phyloP scores from a whole-genome alignment of 176 grass and related monocot species.

The Poa annua region DNA sequence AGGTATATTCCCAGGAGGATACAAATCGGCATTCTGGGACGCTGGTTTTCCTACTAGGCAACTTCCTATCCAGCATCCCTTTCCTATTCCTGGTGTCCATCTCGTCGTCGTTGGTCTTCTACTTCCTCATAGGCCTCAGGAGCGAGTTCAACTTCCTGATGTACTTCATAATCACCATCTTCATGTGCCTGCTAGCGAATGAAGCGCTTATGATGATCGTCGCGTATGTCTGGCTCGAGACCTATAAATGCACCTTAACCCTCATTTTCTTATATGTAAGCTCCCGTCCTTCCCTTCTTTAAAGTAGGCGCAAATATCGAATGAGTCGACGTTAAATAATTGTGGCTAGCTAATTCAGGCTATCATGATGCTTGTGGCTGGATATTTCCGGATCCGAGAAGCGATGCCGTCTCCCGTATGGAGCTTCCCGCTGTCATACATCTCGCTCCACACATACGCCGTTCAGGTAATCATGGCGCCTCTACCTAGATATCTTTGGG shows the following conservation, averaged over 20 bases:
- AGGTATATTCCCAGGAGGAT: constrained; percentile 84
- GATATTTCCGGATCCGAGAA: constrained; percentile 75
- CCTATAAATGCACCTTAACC: constrained; percentile 70
- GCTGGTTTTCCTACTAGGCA: constrained; percentile 74
- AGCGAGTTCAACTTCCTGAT: constrained; percentile 85
- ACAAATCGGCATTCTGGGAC: constrained; percentile 75
- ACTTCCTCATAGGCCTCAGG: constrained; percentile 87
- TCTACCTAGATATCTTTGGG: too few relatives aligned
- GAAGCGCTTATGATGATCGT: constrained; percentile 87
- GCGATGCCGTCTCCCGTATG: constrained; percentile 64
- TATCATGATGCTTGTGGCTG: constrained; percentile 91
- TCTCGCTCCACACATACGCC: constrained; percentile 76
- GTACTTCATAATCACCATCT: constrained; percentile 83
- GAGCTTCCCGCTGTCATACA: constrained; percentile 77
- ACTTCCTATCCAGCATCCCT: constrained; percentile 81
- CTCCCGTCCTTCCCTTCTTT: not conserved
- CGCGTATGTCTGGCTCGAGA: constrained; percentile 76
- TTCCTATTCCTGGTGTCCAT: constrained; percentile 88
- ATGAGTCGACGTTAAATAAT: not conserved
- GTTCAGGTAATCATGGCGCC: constrained; percentile 18
- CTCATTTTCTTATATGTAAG: constrained; percentile 86
- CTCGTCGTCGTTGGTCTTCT: constrained; percentile 75
- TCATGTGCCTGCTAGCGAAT: constrained; percentile 85
- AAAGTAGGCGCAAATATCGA: not conserved
- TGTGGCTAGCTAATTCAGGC: constrained; percentile 39